A percentile compares a stretch with the other conserved stretches of the same genome.
Conservation (phyloP, 2,329 filamentous ascomycete species). For the Aspergillus fischeri region DNA sequence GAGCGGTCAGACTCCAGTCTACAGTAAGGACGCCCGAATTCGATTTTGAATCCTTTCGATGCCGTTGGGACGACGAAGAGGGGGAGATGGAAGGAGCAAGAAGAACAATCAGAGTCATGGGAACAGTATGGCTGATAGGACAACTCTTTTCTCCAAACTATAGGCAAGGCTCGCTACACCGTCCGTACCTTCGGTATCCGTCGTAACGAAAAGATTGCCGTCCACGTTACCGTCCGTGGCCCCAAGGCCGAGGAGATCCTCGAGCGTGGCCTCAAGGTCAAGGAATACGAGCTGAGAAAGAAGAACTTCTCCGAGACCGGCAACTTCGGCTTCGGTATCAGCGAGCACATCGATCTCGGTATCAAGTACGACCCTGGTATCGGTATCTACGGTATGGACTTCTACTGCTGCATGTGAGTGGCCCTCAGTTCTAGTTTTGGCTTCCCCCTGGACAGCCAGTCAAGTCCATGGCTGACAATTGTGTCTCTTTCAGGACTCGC, state of each 20-base stretch:
- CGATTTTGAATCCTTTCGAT: conserved; percentile 1
- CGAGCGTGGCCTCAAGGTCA: conserved; percentile 99
- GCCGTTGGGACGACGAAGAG: neutral
- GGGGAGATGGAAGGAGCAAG: conserved; percentile 1
- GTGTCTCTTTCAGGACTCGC: conserved; percentile 62
- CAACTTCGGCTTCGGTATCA: conserved; percentile 99
- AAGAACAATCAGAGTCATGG: neutral
- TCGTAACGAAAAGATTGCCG: conserved; percentile 99
- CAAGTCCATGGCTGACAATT: neutral
- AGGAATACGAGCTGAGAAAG: conserved; percentile 99
- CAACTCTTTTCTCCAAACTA: conserved; percentile 18
- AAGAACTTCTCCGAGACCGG: conserved; percentile 99
- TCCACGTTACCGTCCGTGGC: conserved; percentile 98
- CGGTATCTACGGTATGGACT: conserved; percentile 99
- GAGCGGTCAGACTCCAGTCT: conserved; percentile 98
- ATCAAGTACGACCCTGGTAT: conserved; percentile 99
- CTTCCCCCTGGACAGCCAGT: conserved; percentile 25
- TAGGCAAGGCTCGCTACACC: conserved; percentile 99
- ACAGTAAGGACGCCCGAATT: conserved; percentile 64
- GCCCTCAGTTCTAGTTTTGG: neutral
- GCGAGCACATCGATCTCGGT: conserved; percentile 99
- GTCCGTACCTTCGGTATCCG: conserved; percentile 99
- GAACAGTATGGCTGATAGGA: conserved; percentile 14
- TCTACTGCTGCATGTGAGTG: conserved; percentile 98
- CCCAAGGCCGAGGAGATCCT: conserved; percentile 99